Evolutionary conservation across 495 filamentous ascomycete genomes (phyloP), one percentile per base, ranked within the genome.

Genomic region (Podospora pseudocomata): DNA sequence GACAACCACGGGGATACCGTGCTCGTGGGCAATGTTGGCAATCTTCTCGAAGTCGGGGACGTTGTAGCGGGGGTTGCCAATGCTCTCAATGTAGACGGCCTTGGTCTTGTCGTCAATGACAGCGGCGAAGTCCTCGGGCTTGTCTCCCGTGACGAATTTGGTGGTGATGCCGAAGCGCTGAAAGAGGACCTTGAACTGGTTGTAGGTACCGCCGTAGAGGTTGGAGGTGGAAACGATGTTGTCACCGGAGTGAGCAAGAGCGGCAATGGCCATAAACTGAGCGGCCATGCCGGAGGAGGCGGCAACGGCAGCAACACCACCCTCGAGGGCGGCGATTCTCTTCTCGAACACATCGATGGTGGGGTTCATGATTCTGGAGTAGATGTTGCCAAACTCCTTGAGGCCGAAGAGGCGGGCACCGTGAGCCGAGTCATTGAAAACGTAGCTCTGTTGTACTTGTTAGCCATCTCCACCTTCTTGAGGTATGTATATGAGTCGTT

Each of bases 281-380:
- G 95, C 95, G 1, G 92, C 86, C 79, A 98, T 96, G 65, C 95
- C 95, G 2, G 95, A 97, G 2, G 92, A 86, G 27, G 94, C 87
- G 2, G 94, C 95, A 18, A 98, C 84, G 18, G 95, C 95, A 3
- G 95, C 95, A 30, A 93, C 89, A 65, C 95, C 95, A 15, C 95
- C 95, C 80, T 99, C 95, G 23, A 99, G 88, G 16, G 95, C 96
- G 16, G 96, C 95, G 57, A 98, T 91, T 63, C 95, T 89, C 84
- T 98, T 97, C 80, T 99, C 95, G 68, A 98, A 95, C 57, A 98
- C 96, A 80, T 97, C 96, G 67, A 97, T 92, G 5, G 95, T 99
- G 2, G 95, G 95, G 91, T 99, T 99, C 93, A 96, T 96, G 72
- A 99, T 95, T 66, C 95, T 90, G 74, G 90, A 93, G 85, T 99